Base-by-base conservation (phyloP, 202 grass and related monocot genomes). In the Schoenoplectus tabernaemontani region DNA sequence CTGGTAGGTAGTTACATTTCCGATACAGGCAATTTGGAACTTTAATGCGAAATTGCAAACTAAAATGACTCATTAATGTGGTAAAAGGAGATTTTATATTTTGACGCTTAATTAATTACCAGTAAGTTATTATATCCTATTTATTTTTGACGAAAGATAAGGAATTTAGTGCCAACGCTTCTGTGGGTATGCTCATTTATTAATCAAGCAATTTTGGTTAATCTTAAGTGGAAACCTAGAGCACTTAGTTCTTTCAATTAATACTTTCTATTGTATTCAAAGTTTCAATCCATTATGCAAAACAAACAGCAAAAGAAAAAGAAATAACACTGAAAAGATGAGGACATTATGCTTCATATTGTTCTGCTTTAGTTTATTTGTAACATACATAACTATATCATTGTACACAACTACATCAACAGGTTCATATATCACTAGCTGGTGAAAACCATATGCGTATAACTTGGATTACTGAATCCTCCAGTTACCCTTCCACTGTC, bases 401-500 rank as follows among this genome's bases (percentile, higher is more conserved):
- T 59, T 68, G 30, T 13, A 43, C 7, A 9, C 17, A 76, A 76
- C 30, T 77, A 43, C 13, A 64, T 88, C 66, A 88, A 38, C 87
- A 97, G 94, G 94, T 97, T 38, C 94, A 97, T 79, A 89, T 97
- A 78, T 97, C 94, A 60, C 81, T 97, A 81, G 91, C 91, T 32
- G 91, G 91, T 66, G 89, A 87, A 84, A 92, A 93, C 32, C 89
- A 83, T 51, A 93, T 97, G 87, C 87, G 94, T 78, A 63, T 97
- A 71, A 92, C 94, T 65, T 97, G 91, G 91, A 66, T 92, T 34
- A 97, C 94, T 0, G 43, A 87, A 78, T 86, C 89, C 73, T 63
- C 65, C 19, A 87, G 78, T 81, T 85, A 77, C 30, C 87, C 94
- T 19, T 97, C 94, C 72, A 60, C 91, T 77, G 94, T 97, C 12